Percentiles rank a stretch among this genome's conserved stretches.
Conservation (phyloP, 495 filamentous ascomycete species). For the Talaromyces ruber region DNA sequence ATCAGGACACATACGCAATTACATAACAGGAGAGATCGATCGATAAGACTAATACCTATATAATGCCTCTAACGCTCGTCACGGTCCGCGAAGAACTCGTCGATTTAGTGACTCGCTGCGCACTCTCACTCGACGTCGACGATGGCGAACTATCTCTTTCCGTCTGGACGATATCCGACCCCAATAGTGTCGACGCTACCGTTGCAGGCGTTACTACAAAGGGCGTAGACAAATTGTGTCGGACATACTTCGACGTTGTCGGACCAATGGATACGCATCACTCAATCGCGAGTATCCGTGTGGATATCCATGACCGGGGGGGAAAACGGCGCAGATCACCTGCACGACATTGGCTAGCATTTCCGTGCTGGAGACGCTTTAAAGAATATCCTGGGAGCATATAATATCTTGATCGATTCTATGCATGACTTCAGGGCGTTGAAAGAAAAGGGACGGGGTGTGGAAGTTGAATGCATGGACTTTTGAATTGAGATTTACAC, state of each 20-base stretch:
- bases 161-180: background rate
- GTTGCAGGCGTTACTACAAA: background rate
- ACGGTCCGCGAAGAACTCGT: background rate
- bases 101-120: background rate
- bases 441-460: background rate
- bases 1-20: background rate
- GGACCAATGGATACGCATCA: background rate
- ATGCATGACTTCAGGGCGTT: background rate
- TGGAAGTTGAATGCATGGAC: background rate
- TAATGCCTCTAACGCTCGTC: background rate
- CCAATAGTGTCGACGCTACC: background rate
- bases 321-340: background rate
- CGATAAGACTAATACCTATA: background rate
- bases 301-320: background rate
- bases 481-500: background rate
- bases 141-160: background rate
- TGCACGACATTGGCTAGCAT: background rate
- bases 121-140: background rate
- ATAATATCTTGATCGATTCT: background rate
- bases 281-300: background rate
- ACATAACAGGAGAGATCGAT: background rate
- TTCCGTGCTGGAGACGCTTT: background rate
- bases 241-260: background rate
- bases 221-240: background rate
- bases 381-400: background rate